A percentile compares a stretch with the other conserved stretches of the same genome.
Evolutionary conservation across 2,329 filamentous ascomycete genomes (phyloP).

Genomic region (Emydomyces testavorans): DNA sequence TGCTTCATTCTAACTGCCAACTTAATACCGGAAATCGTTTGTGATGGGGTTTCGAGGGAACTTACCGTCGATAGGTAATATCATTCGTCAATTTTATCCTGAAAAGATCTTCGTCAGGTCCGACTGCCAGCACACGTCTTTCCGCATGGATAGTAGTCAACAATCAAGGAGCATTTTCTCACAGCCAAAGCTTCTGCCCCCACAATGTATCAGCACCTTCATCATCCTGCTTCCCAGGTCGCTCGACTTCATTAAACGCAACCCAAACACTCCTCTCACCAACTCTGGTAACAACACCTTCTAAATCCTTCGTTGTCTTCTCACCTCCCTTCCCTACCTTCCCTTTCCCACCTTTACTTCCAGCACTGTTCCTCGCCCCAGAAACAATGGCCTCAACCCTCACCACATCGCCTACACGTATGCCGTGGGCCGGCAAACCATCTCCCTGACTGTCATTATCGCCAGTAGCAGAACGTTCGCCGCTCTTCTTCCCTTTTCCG

Average conservation of each 20-base stretch:
- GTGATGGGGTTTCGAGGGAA: no score
- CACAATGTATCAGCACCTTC: constrained; percentile 41
- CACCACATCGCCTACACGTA: constrained; percentile 40
- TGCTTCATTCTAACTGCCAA: constrained; percentile 45
- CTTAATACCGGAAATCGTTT: no score
- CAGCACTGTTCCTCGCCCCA: constrained; percentile 9
- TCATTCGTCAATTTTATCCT: constrained; percentile 57
- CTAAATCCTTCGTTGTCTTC: constrained; percentile 28
- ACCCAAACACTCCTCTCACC: constrained; percentile 35
- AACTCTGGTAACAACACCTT: constrained; percentile 39
- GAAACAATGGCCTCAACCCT: constrained; percentile 31
- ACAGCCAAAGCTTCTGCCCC: constrained; percentile 52
- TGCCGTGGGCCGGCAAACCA: constrained; percentile 36
- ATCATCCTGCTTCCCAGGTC: constrained; percentile 30
- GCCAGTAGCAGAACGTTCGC: constrained; percentile 22
- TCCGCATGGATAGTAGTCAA: not conserved
- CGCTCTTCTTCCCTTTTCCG: constrained; percentile 10
- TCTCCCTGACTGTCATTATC: constrained; percentile 23
- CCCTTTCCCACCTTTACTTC: constrained; percentile 24
- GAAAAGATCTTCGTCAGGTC: constrained; percentile 15
- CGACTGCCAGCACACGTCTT: not conserved
- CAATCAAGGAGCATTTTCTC: constrained; percentile 27
- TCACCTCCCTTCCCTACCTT: constrained; percentile 25
- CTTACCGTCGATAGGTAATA: constrained; percentile 51
- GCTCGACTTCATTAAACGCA: constrained; percentile 34